Evolutionary conservation across 257 asterid genomes (phyloP).

Genomic region (Fraxinus anomala): DNA sequence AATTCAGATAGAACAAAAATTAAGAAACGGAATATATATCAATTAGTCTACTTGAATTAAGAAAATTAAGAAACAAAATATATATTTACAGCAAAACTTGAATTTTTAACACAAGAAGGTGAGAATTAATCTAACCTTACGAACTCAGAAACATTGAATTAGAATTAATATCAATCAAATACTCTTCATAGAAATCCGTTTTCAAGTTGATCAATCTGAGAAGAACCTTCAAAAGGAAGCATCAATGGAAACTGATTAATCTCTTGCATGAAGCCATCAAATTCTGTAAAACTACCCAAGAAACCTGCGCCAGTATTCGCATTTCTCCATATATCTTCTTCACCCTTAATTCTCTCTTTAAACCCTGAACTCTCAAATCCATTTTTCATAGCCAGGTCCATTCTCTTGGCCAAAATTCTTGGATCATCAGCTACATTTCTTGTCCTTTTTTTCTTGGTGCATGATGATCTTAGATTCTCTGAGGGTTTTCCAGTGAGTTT

Average conservation of each 20-base stretch:
- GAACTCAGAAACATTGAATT: constrained; percentile 2
- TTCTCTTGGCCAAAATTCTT: constrained; percentile 30
- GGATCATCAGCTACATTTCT: constrained; percentile 19
- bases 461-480: neutral
- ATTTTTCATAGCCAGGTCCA: constrained; percentile 37
- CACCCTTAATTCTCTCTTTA: constrained; percentile 64
- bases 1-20: neutral
- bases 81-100: constrained; percentile 18
- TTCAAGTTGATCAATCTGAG: constrained; percentile 37
- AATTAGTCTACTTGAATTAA: neutral
- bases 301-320: constrained; percentile 67
- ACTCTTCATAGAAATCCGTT: constrained; percentile 17
- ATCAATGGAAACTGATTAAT: constrained; percentile 46
- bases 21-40: neutral
- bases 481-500: constrained; percentile 87
- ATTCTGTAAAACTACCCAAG: constrained; percentile 62
- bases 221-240: constrained; percentile 40
- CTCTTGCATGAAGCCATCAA: constrained; percentile 64
- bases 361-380: constrained; percentile 24
- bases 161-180: constrained; percentile 15
- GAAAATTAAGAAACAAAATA: neutral
- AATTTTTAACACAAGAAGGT: neutral
- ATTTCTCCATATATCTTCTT: constrained; percentile 68
- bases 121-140: constrained; percentile 4
- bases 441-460: constrained; percentile 15